Evolutionary conservation across 805 yeast species (phyloP).

Genomic region (Candida gorgasii): DNA sequence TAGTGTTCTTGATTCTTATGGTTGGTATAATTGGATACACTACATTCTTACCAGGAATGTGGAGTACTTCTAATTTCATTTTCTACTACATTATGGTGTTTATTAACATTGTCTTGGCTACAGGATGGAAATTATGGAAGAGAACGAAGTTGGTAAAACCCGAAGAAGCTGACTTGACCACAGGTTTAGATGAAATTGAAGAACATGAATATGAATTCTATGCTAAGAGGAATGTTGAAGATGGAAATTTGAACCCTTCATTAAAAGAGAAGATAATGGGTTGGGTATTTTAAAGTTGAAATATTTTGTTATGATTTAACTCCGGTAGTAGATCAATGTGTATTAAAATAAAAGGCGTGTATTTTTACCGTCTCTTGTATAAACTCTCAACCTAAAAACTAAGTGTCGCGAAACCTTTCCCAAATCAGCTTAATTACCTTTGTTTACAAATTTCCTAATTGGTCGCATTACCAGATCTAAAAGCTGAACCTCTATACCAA

Average conservation of each 20-base stretch:
- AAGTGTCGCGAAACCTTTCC: neutral
- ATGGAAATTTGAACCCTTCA: neutral
- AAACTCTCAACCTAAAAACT: no score
- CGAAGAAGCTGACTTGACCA: conserved; percentile 44
- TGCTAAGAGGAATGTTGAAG: conserved; percentile 9
- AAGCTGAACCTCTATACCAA: neutral
- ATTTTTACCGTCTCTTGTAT: no score
- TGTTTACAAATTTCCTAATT: conserved; percentile 10
- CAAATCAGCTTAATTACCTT: neutral
- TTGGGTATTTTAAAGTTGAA: conserved; percentile 13
- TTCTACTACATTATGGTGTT: conserved; percentile 74
- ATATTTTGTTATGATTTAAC: neutral
- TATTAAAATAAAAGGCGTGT: no score
- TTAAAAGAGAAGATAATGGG: conserved; percentile 6
- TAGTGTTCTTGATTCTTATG: conserved; percentile 32
- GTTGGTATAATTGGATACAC: conserved; percentile 67
- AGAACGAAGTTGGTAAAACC: conserved; percentile 39
- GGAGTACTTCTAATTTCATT: conserved; percentile 63
- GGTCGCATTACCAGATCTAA: conserved; percentile 6
- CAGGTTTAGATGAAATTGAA: conserved; percentile 49
- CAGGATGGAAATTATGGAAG: conserved; percentile 36
- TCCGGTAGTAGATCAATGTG: no score
- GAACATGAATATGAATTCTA: conserved; percentile 44
- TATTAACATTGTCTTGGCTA: conserved; percentile 29
- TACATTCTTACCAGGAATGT: conserved; percentile 57